Evolutionary conservation across 768 basidiomycete genomes (phyloP), one percentile per base, ranked within the genome.

Genomic region (Xanthoconium purpureum): DNA sequence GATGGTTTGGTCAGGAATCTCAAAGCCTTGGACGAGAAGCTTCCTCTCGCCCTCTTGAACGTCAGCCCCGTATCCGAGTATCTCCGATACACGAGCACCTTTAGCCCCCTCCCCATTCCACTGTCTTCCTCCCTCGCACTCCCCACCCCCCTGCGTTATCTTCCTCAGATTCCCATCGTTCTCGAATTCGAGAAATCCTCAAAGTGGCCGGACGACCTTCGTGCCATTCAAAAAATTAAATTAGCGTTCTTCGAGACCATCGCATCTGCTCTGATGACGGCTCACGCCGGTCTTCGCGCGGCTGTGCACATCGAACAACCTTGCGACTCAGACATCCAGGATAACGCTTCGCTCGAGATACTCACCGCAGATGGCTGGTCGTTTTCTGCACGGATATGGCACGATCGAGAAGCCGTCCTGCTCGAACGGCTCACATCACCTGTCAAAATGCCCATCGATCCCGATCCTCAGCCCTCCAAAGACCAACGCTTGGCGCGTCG

Each of bases 131-230:
- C 78, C 7, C 67, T 80, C 6, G 69, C 74, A 3, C 71, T 90
- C 6, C 85, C 87, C 0, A 63, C 73, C 2, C 82, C 82, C 51
- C 83, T 89, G 11, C 81, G 83, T 11, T 89, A 87, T 66, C 67
- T 87, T 13, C 82, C 87, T 0, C 78, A 82, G 3, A 88, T 94
- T 60, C 82, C 89, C 14, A 74, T 94, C 47, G 70, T 94, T 24
- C 72, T 98, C 33, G 89, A 95, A 69, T 97, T 98, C 64, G 96
- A 98, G 68, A 89, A 88, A 58, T 96, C 94, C 0, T 85, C 88
- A 0, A 83, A 83, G 58, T 99, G 97, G 97, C 96, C 97, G 0
- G 95, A 98, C 65, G 94, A 98, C 61, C 79, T 98, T 5, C 80
- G 78, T 17, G 94, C 94, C 0, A 89, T 98, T 46, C 96, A 97